A percentile compares a stretch with the other conserved stretches of the same genome.
These are phyloP conservation scores for Talaromyces borbonicus DNA, from an alignment of 495 filamentous ascomycete genomes.

Conservation along the genomic window DNA sequence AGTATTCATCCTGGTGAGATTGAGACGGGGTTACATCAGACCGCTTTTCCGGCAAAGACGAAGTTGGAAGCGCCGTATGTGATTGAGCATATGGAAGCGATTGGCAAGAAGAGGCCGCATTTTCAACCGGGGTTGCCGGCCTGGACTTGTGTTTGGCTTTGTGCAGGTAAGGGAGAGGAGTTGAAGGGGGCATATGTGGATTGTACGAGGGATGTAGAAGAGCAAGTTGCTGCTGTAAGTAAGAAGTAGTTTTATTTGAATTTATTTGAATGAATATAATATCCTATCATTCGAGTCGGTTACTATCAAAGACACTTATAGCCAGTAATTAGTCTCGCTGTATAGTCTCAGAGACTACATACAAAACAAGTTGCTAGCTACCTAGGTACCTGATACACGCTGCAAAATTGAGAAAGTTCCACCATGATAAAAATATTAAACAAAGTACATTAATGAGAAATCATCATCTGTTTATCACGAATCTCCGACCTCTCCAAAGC, in stretches of 20 bases:
- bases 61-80: neutral
- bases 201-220: slow-evolving; percentile 4
- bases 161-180: neutral
- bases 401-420: neutral
- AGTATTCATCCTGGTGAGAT: slow-evolving; percentile 4
- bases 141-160: slow-evolving; percentile 5
- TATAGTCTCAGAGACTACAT: too few relatives aligned
- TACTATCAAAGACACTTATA: too few relatives aligned
- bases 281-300: neutral
- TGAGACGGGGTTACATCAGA: neutral
- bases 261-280: neutral
- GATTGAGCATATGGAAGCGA: neutral
- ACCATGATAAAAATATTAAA: neutral
- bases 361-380: too few relatives aligned
- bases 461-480: slow-evolving; percentile 5
- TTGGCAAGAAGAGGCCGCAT: slow-evolving; percentile 3
- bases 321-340: too few relatives aligned
- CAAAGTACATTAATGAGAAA: neutral
- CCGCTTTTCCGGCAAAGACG: slow-evolving; percentile 1
- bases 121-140: neutral
- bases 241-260: neutral
- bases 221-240: neutral
- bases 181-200: slow-evolving; percentile 1
- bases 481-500: slow-evolving; percentile 1
- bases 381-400: too few relatives aligned